Evolutionary conservation across 2,329 filamentous ascomycete species (phyloP).

Genomic region (Paecilomyces niveus): DNA sequence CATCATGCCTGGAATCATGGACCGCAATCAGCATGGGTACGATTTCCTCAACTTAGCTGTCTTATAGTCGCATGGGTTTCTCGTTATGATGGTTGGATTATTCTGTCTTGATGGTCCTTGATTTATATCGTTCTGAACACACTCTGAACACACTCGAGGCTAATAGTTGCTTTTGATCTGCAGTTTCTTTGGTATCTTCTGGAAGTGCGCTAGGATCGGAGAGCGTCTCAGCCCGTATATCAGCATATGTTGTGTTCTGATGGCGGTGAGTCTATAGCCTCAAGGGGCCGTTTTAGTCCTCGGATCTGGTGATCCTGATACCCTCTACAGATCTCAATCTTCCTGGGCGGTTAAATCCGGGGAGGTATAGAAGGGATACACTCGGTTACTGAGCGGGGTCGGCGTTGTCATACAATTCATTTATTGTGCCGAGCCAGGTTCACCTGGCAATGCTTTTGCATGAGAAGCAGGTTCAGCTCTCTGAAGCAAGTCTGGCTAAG

Average conservation of each 20-base stretch:
- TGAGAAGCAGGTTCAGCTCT: slow-evolving; percentile 86
- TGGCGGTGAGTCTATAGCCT: slow-evolving; percentile 63
- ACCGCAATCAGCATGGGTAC: slow-evolving; percentile 87
- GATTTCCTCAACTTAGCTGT: slow-evolving; percentile 13
- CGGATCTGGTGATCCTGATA: slow-evolving; percentile 15
- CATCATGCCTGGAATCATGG: slow-evolving; percentile 81
- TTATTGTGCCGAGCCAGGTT: not conserved
- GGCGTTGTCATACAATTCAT: slow-evolving; percentile 1
- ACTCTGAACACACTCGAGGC: too few species aligned
- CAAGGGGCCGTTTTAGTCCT: not conserved
- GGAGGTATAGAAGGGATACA: not conserved
- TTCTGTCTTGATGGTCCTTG: not conserved
- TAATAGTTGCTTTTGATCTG: slow-evolving; percentile 3
- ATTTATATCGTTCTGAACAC: not conserved
- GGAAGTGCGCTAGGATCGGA: slow-evolving; percentile 90
- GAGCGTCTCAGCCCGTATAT: slow-evolving; percentile 93
- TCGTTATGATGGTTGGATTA: not conserved
- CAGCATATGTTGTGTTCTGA: slow-evolving; percentile 83
- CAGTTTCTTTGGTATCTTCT: slow-evolving; percentile 78
- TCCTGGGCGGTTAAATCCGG: slow-evolving; percentile 25
- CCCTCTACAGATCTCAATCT: slow-evolving; percentile 25
- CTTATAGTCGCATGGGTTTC: not conserved
- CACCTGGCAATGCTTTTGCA: slow-evolving; percentile 39
- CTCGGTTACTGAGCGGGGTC: not conserved
- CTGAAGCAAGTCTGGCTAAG: slow-evolving; percentile 84